Conservation (phyloP, 75 land plant species). For the Gnetum montanum region DNA sequence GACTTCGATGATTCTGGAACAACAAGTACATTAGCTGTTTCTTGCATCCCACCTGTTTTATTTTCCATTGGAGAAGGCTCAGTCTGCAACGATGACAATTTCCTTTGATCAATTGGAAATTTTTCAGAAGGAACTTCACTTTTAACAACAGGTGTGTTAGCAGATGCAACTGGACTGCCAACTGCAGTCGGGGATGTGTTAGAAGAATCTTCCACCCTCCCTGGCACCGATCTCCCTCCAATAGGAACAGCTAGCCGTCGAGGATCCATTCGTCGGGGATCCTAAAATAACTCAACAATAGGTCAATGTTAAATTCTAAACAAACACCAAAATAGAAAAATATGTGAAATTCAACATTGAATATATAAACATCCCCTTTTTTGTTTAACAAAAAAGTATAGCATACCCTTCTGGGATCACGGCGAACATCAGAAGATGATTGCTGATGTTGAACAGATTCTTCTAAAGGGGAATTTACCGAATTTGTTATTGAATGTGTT, state of each 20-base stretch:
- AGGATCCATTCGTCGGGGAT: slow-evolving; percentile 93
- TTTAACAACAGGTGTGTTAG: background rate
- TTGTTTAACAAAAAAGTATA: background rate
- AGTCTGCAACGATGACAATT: background rate
- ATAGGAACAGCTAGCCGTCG: slow-evolving; percentile 38
- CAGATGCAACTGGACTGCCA: slow-evolving; percentile 8
- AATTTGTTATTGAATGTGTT: background rate
- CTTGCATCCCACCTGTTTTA: slow-evolving; percentile 7
- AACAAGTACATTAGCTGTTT: background rate
- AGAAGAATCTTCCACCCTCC: slow-evolving; percentile 9
- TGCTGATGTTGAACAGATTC: slow-evolving; percentile 14
- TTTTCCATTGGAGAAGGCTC: slow-evolving; percentile 7
- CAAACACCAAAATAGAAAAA: background rate
- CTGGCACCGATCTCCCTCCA: slow-evolving; percentile 17
- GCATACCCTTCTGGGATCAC: slow-evolving; percentile 89
- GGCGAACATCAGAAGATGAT: slow-evolving; percentile 37
- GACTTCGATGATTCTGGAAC: slow-evolving; percentile 4
- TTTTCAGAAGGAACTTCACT: slow-evolving; percentile 13
- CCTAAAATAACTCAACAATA: slow-evolving; percentile 32
- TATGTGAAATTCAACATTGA: background rate
- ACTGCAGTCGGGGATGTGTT: slow-evolving; percentile 8
- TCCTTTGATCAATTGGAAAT: background rate
- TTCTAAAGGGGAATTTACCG: slow-evolving; percentile 2
- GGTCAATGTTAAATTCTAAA: no score
- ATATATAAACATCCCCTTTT: no score